Conservation (phyloP, 257 asterid species). For the Solanum habrochaites region DNA sequence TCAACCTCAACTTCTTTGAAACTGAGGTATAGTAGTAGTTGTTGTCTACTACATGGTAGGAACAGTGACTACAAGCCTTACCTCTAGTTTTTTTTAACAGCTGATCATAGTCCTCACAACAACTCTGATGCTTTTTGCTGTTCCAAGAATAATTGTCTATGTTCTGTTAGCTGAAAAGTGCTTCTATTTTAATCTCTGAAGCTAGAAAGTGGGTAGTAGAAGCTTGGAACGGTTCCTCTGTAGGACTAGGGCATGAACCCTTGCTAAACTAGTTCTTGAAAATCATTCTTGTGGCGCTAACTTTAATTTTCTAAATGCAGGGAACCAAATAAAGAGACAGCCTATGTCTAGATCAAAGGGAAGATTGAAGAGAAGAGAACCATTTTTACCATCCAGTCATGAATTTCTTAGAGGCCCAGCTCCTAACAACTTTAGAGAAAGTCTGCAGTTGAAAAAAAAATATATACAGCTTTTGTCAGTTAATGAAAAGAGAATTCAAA, state of each 20-base stretch:
- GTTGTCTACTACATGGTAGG: neutral
- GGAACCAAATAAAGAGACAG: neutral
- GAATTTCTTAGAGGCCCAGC: slow-evolving; percentile 97
- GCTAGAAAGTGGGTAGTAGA: neutral
- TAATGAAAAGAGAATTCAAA: neutral
- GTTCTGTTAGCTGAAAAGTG: neutral
- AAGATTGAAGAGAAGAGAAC: neutral
- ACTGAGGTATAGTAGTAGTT: neutral
- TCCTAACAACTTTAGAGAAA: slow-evolving; percentile 80
- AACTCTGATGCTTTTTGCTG: neutral
- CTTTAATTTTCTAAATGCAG: neutral
- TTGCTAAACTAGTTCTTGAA: neutral
- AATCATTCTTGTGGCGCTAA: neutral
- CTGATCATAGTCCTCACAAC: neutral
- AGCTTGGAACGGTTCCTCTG: neutral
- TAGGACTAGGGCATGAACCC: neutral
- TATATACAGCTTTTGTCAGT: slow-evolving; percentile 1
- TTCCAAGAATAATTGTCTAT: neutral
- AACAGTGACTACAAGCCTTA: neutral
- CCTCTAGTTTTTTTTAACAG: neutral
- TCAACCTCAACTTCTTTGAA: neutral
- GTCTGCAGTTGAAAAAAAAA: slow-evolving; percentile 38
- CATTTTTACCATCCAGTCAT: slow-evolving; percentile 90
- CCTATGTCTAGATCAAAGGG: neutral
- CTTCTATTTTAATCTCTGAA: neutral